A percentile compares a stretch with the other conserved stretches of the same genome.
Conservation (phyloP, 768 basidiomycete species). For the Hypsizygus marmoreus region DNA sequence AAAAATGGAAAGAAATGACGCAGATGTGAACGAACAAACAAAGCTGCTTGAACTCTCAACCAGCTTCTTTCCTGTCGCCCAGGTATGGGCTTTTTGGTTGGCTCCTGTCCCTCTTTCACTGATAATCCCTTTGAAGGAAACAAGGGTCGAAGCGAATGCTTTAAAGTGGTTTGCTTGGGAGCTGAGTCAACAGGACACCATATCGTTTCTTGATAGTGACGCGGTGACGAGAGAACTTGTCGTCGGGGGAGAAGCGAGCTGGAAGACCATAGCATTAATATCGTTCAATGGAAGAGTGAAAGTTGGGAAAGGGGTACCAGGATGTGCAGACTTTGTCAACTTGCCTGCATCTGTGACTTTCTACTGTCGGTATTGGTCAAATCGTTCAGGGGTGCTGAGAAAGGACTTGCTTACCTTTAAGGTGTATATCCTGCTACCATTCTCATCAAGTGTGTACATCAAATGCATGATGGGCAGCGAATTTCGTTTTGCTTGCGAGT, state of each 20-base stretch:
- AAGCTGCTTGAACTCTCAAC: too few species aligned
- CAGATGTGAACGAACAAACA: too few species aligned
- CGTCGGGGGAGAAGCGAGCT: slow-evolving; percentile 99
- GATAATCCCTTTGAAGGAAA: background rate
- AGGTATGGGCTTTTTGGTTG: too few species aligned
- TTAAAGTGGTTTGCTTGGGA: slow-evolving; percentile 87
- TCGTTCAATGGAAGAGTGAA: slow-evolving; percentile 1
- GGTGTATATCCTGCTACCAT: slow-evolving; percentile 86
- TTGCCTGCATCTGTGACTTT: slow-evolving; percentile 82
- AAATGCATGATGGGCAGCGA: slow-evolving; percentile 77
- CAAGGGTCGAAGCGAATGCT: background rate
- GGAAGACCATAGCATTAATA: slow-evolving; percentile 4
- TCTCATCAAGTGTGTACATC: slow-evolving; percentile 86
- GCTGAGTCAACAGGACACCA: slow-evolving; percentile 85
- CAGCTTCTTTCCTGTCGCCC: too few species aligned
- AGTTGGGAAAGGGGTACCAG: slow-evolving; percentile 65
- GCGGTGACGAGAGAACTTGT: slow-evolving; percentile 98
- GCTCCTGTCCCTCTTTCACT: too few species aligned
- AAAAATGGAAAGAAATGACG: too few species aligned
- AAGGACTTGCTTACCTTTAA: slow-evolving; percentile 67
- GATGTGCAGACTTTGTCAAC: slow-evolving; percentile 95
- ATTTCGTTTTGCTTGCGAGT: background rate
- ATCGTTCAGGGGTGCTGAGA: background rate
- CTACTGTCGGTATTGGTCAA: slow-evolving; percentile 39
- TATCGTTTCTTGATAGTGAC: slow-evolving; percentile 96